phyloP scores from a whole-genome alignment of 78 protist species.

The Chrysochromulina parva region DNA sequence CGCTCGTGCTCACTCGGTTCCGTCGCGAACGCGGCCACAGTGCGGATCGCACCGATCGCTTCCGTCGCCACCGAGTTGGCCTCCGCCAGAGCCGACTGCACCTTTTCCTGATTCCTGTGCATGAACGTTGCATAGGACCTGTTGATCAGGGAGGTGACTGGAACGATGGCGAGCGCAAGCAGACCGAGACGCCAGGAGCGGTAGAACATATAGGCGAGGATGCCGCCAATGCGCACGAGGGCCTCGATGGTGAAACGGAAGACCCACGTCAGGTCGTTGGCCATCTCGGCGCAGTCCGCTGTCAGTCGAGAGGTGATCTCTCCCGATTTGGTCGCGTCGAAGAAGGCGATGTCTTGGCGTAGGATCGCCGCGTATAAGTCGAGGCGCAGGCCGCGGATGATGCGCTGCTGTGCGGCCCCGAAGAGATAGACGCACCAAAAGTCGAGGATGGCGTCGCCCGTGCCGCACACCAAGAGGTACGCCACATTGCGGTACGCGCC shows the following conservation, averaged over 20 bases:
- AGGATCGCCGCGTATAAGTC: slow-evolving; percentile 10
- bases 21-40: background rate
- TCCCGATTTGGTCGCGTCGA: slow-evolving; percentile 31
- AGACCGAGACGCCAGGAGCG: background rate
- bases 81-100: slow-evolving; percentile 24
- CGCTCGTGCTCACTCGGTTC: background rate
- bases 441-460: slow-evolving; percentile 42
- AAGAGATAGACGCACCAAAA: slow-evolving; percentile 47
- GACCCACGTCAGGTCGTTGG: slow-evolving; percentile 56
- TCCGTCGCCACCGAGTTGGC: slow-evolving; percentile 34
- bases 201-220: slow-evolving; percentile 6
- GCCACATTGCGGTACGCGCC: too few species aligned
- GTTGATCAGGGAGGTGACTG: background rate
- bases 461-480: background rate
- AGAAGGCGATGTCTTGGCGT: slow-evolving; percentile 34
- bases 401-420: slow-evolving; percentile 52
- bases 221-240: slow-evolving; percentile 33
- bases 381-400: slow-evolving; percentile 18
- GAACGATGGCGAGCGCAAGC: slow-evolving; percentile 21
- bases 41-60: slow-evolving; percentile 24
- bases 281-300: slow-evolving; percentile 42
- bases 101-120: too few species aligned
- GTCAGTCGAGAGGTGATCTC: slow-evolving; percentile 28
- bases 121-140: too few species aligned
- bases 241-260: slow-evolving; percentile 54